Evolutionary conservation across 2,329 filamentous ascomycete genomes (phyloP).

Genomic region (Aspergillus sp.): DNA sequence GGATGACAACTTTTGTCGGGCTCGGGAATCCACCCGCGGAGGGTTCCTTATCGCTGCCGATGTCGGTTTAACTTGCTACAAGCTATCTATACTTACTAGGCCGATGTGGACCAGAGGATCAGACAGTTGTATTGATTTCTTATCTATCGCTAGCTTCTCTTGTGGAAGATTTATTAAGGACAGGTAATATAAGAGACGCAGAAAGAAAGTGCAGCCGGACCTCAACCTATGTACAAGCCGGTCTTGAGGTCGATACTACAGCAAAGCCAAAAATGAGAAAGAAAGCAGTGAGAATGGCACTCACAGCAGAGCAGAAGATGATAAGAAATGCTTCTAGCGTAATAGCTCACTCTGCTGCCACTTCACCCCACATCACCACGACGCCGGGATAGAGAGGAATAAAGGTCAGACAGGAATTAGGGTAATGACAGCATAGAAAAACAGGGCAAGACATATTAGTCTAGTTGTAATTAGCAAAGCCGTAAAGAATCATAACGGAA

Average conservation of each 20-base stretch:
- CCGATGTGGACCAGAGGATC: no score
- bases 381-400: constrained; percentile 23
- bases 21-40: not conserved
- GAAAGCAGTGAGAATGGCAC: not conserved
- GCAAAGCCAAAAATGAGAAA: constrained; percentile 11
- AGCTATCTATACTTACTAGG: no score
- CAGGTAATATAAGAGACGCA: constrained; percentile 10
- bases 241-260: constrained; percentile 11
- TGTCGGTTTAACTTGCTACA: not conserved
- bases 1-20: not conserved
- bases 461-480: constrained; percentile 11
- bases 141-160: constrained; percentile 15
- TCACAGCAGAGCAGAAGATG: constrained; percentile 14
- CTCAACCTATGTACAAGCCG: constrained; percentile 6
- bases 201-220: constrained; percentile 12
- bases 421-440: constrained; percentile 17
- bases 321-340: constrained; percentile 22
- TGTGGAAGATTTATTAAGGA: not conserved
- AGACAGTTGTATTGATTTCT: not conserved
- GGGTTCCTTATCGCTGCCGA: not conserved
- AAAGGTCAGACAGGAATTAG: constrained; percentile 10
- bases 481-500: constrained; percentile 14
- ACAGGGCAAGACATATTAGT: constrained; percentile 11
- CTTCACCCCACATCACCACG: constrained; percentile 19
- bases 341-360: constrained; percentile 14